Evolutionary conservation across 352 stramenopile species (phyloP).

Genomic region (Pythium monospermum): DNA sequence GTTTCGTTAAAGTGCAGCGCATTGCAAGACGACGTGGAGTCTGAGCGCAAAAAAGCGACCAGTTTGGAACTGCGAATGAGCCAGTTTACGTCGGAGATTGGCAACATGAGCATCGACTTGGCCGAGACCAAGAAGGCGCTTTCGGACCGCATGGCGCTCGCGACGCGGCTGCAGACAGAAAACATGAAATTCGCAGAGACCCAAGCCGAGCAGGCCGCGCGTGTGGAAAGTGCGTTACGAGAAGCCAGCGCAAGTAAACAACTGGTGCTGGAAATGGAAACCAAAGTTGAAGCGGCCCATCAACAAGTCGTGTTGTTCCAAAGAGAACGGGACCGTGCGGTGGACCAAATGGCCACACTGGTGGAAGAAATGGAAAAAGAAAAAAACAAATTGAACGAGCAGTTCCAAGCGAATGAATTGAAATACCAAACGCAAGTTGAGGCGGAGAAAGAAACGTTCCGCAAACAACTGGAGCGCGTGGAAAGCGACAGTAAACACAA

Average conservation of each 20-base stretch:
- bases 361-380: conserved; percentile 42
- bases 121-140: conserved; percentile 78
- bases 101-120: conserved; percentile 66
- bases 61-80: conserved; percentile 45
- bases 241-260: conserved; percentile 44
- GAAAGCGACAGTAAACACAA: conserved; percentile 81
- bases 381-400: conserved; percentile 25
- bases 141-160: conserved; percentile 78
- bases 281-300: conserved; percentile 50
- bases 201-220: conserved; percentile 66
- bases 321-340: conserved; percentile 43
- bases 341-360: conserved; percentile 28
- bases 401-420: conserved; percentile 28
- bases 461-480: conserved; percentile 54
- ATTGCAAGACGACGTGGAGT: conserved; percentile 33
- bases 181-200: conserved; percentile 83
- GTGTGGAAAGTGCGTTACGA: conserved; percentile 64
- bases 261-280: conserved; percentile 38
- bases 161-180: conserved; percentile 76
- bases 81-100: conserved; percentile 52
- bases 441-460: conserved; percentile 39
- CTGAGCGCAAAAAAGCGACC: conserved; percentile 29
- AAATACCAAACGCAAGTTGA: conserved; percentile 27
- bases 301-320: conserved; percentile 48
- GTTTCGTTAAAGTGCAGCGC: conserved; percentile 26